Evolutionary conservation across 148 eudicot species (phyloP).

Genomic region (Cornus kousa): DNA sequence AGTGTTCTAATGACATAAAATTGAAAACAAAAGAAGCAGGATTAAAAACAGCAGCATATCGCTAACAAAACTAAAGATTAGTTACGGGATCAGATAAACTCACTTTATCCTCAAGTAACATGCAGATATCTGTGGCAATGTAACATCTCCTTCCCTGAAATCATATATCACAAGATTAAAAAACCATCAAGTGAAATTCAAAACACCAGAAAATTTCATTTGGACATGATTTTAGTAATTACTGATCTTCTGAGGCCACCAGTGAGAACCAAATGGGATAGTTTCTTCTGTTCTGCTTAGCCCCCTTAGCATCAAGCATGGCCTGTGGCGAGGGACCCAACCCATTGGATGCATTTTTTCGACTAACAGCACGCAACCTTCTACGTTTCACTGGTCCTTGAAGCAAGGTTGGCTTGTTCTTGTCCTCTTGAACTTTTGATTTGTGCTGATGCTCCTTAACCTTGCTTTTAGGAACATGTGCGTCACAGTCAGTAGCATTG

Average conservation of each 20-base stretch:
- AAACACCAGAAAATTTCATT: neutral
- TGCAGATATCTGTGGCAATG: slow-evolving; percentile 73
- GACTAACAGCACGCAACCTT: slow-evolving; percentile 41
- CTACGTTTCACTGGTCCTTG: slow-evolving; percentile 45
- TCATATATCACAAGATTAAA: slow-evolving; percentile 4
- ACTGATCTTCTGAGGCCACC: slow-evolving; percentile 69
- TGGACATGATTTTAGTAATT: slow-evolving; percentile 7
- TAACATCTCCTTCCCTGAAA: slow-evolving; percentile 64
- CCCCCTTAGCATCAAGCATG: slow-evolving; percentile 29
- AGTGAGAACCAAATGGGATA: slow-evolving; percentile 87
- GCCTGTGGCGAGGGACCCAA: slow-evolving; percentile 30
- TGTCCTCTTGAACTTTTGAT: slow-evolving; percentile 36
- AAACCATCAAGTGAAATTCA: neutral
- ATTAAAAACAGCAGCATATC: neutral
- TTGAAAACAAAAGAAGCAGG: neutral
- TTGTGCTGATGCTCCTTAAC: slow-evolving; percentile 34
- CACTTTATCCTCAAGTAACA: slow-evolving; percentile 81
- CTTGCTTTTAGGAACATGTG: slow-evolving; percentile 23
- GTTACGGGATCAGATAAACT: slow-evolving; percentile 29
- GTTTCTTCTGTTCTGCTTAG: slow-evolving; percentile 37
- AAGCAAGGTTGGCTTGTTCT: slow-evolving; percentile 23
- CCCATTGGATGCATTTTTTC: slow-evolving; percentile 32
- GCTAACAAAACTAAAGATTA: neutral
- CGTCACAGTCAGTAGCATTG: slow-evolving; percentile 30
- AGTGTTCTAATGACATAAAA: neutral